Evolutionary conservation across 176 grass and related monocot genomes (phyloP).

Genomic region (Phyllostachys edulis): DNA sequence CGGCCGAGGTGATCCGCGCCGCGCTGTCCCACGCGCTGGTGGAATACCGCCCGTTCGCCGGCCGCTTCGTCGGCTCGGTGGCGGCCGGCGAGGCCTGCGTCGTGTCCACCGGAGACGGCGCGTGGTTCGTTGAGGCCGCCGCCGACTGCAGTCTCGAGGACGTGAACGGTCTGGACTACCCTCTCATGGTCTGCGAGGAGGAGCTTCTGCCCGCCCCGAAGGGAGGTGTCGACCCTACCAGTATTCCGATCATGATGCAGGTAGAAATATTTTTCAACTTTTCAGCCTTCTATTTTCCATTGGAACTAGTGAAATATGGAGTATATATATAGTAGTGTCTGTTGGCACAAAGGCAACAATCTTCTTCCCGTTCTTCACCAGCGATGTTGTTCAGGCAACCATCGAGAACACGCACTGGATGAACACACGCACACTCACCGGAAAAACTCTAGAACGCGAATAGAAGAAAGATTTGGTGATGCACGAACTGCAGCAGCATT

Average conservation of each 20-base stretch:
- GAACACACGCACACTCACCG: too few species aligned
- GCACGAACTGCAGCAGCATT: too few species aligned
- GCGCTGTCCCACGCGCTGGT: constrained; percentile 59
- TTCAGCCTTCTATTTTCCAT: neutral
- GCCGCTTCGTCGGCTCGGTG: constrained; percentile 49
- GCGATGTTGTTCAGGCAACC: too few species aligned
- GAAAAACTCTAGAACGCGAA: too few species aligned
- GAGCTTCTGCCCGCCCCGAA: constrained; percentile 50
- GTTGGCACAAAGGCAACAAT: too few species aligned
- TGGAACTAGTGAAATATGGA: too few species aligned
- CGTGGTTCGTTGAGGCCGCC: constrained; percentile 65
- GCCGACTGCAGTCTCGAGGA: constrained; percentile 57
- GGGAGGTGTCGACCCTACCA: constrained; percentile 37
- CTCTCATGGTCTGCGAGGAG: constrained; percentile 52
- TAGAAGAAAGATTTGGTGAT: too few species aligned
- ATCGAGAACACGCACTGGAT: too few species aligned
- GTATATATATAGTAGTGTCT: too few species aligned
- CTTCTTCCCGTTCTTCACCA: too few species aligned
- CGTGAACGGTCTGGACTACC: constrained; percentile 64
- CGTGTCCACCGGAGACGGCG: constrained; percentile 52
- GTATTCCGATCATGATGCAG: constrained; percentile 69
- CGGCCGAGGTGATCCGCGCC: constrained; percentile 45
- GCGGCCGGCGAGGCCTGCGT: constrained; percentile 37
- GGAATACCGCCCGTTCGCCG: constrained; percentile 60
- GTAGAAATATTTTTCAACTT: neutral